Conservation (phyloP, 257 asterid species). For the Ajuga chamaepitys region DNA sequence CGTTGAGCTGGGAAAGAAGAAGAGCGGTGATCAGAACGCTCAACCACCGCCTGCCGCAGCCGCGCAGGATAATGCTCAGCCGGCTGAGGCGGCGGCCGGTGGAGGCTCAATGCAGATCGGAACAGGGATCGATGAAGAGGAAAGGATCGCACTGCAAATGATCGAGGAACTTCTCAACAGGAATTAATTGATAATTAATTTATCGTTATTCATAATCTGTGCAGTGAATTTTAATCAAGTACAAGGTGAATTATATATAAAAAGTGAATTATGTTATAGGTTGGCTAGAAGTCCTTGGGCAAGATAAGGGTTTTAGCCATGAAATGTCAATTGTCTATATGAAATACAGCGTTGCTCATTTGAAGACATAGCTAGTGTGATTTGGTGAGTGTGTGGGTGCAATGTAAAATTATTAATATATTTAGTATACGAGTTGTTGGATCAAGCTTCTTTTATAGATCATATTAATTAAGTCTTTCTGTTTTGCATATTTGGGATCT, state of each 20-base stretch:
- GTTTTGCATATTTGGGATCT: too few species aligned
- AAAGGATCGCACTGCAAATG: conserved; percentile 60
- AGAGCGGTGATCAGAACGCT: background rate
- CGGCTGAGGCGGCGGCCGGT: conserved; percentile 1
- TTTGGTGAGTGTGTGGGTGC: background rate
- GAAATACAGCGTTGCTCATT: conserved; percentile 10
- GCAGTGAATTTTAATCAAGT: too few species aligned
- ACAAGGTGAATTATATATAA: too few species aligned
- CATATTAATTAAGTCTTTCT: too few species aligned
- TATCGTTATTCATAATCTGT: too few species aligned
- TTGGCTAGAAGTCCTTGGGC: background rate
- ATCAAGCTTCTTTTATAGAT: too few species aligned
- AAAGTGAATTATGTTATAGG: background rate
- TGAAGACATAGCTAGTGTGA: conserved; percentile 5
- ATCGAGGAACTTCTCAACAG: conserved; percentile 73
- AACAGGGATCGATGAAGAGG: conserved; percentile 56
- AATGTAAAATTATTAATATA: background rate
- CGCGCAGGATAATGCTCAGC: background rate
- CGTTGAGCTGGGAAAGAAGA: conserved; percentile 55
- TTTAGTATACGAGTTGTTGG: too few species aligned
- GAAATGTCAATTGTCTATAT: conserved; percentile 14
- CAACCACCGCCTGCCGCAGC: conserved; percentile 9
- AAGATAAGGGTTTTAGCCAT: background rate
- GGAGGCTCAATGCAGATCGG: background rate
- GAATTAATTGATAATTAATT: conserved; percentile 12